These are phyloP conservation scores for Camelina neglecta DNA, from an alignment of 345 rosid species.

Conservation along the genomic window DNA sequence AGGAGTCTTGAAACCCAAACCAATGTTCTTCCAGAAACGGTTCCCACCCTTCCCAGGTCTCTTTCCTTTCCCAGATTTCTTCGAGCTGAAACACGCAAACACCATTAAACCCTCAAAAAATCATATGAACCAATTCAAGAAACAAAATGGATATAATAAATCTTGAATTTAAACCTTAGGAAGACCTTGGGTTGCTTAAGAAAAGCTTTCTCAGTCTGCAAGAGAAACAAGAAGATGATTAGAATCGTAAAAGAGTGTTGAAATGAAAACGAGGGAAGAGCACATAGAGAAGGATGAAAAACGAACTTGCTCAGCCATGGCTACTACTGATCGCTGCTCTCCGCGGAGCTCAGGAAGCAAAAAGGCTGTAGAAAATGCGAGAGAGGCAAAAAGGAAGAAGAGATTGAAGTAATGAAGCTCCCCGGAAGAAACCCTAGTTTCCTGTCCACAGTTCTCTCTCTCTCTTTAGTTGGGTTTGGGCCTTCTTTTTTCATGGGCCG, in stretches of 20 bases:
- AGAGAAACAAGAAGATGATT: neutral
- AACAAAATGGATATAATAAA: neutral
- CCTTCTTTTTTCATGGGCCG: conserved; percentile 27
- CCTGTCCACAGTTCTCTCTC: neutral
- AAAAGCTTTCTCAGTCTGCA: conserved; percentile 84
- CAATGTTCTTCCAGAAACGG: conserved; percentile 86
- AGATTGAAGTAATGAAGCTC: conserved; percentile 16
- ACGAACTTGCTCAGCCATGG: conserved; percentile 50
- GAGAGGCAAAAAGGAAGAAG: neutral
- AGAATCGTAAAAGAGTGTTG: neutral
- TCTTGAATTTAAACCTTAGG: conserved; percentile 44
- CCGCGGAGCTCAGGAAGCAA: conserved; percentile 13
- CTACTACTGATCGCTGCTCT: conserved; percentile 40
- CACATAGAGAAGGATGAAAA: no score
- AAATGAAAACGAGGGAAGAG: neutral
- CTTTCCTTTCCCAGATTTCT: conserved; percentile 83
- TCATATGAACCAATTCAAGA: neutral
- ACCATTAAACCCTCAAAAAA: no score
- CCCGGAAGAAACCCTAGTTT: conserved; percentile 39
- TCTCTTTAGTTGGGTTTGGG: conserved; percentile 23
- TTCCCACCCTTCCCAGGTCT: conserved; percentile 98
- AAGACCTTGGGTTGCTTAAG: conserved; percentile 86
- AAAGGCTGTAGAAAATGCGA: conserved; percentile 8
- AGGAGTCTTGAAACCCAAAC: conserved; percentile 93
- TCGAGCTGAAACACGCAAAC: conserved; percentile 55